A percentile compares a stretch with the other conserved stretches of the same genome.
phyloP scores from a whole-genome alignment of 306 rosid genomes.

The Sicyos edulis region DNA sequence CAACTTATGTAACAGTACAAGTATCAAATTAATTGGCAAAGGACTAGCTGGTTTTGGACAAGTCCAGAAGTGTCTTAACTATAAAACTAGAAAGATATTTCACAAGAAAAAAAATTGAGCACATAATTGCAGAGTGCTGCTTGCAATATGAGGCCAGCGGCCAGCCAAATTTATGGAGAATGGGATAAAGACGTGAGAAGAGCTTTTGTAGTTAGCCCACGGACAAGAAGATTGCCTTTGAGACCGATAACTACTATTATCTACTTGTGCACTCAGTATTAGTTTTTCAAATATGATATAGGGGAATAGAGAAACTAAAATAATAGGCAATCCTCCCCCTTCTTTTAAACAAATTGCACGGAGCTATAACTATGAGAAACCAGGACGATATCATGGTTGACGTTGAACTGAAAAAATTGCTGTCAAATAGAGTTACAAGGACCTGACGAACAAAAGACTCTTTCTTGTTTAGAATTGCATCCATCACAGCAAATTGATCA shows the following conservation, averaged over 20 bases:
- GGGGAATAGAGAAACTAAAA: background rate
- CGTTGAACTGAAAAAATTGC: slow-evolving; percentile 24
- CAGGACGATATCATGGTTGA: slow-evolving; percentile 11
- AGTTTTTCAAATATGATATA: background rate
- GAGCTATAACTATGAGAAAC: background rate
- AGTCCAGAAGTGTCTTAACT: background rate
- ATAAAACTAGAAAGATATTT: slow-evolving; percentile 2
- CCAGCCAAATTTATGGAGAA: background rate
- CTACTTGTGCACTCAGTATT: background rate
- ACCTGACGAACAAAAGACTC: slow-evolving; percentile 78
- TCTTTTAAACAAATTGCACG: background rate
- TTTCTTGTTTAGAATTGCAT: slow-evolving; percentile 74
- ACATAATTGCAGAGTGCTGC: slow-evolving; percentile 7
- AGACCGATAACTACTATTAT: background rate
- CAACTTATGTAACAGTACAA: background rate
- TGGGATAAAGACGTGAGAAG: slow-evolving; percentile 6
- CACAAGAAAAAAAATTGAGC: slow-evolving; percentile 16
- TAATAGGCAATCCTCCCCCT: background rate
- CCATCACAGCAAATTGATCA: slow-evolving; percentile 79
- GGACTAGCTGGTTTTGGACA: background rate
- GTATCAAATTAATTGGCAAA: background rate
- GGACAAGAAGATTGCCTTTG: background rate
- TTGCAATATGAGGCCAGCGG: background rate
- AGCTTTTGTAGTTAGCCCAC: background rate
- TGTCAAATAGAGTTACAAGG: slow-evolving; percentile 32